phyloP scores from a whole-genome alignment of 805 yeast genomes.

The Lachancea sp. region DNA sequence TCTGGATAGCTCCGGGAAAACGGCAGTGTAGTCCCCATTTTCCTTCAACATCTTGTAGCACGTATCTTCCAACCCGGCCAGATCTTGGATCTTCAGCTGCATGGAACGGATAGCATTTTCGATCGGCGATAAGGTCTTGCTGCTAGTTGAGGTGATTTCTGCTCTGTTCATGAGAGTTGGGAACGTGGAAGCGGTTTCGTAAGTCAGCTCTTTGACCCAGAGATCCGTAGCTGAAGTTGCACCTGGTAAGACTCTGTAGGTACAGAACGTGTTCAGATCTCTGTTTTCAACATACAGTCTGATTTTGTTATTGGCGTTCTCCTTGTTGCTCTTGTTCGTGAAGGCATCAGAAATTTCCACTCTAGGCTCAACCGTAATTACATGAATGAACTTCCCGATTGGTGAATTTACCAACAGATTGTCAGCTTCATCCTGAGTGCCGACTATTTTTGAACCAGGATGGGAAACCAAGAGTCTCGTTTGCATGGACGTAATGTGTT shows the following conservation, averaged over 20 bases:
- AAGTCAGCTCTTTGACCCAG: slow-evolving; percentile 86
- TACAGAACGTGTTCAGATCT: slow-evolving; percentile 62
- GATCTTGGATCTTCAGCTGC: slow-evolving; percentile 61
- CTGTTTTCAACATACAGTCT: slow-evolving; percentile 70
- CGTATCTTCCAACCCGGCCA: slow-evolving; percentile 59
- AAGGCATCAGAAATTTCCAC: slow-evolving; percentile 30
- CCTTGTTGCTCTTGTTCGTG: slow-evolving; percentile 40
- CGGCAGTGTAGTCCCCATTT: slow-evolving; percentile 40
- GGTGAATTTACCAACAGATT: slow-evolving; percentile 44
- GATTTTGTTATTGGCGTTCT: slow-evolving; percentile 45
- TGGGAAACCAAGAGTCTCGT: slow-evolving; percentile 66
- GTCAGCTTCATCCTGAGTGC: slow-evolving; percentile 50
- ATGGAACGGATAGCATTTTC: slow-evolving; percentile 73
- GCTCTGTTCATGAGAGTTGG: slow-evolving; percentile 85
- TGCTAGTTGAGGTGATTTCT: slow-evolving; percentile 48
- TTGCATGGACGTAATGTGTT: slow-evolving; percentile 77
- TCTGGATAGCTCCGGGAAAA: slow-evolving; percentile 61
- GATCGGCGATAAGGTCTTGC: slow-evolving; percentile 67
- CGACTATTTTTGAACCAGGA: slow-evolving; percentile 73
- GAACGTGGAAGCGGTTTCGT: slow-evolving; percentile 67
- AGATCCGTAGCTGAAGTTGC: slow-evolving; percentile 63
- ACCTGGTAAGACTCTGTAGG: slow-evolving; percentile 66
- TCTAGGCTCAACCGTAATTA: slow-evolving; percentile 62
- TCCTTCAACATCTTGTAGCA: slow-evolving; percentile 48
- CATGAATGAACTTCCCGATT: slow-evolving; percentile 68